Base-by-base conservation (phyloP, 139 green algal genomes). In the Microglena sp. region DNA sequence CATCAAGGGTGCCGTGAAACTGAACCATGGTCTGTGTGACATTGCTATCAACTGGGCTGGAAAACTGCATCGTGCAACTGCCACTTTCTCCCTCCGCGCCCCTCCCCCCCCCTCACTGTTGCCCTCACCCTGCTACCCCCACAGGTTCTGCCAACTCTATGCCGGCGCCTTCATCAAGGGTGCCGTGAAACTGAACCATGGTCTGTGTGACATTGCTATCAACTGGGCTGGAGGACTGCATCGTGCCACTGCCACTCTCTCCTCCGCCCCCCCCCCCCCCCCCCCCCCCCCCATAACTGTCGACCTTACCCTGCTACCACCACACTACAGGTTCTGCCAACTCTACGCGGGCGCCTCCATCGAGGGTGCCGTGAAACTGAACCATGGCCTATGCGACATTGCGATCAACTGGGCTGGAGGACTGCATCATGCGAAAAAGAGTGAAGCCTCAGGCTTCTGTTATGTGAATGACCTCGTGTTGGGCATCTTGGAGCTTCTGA, bases 381-480 rank as follows among this genome's bases (percentile, higher is more conserved):
- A 97, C 72, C 79, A 96, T 46, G 83, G 79, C 5, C 68, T 91
- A 45, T 80, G 64, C 45, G 90, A 98, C 72, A 92, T 94, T 4
- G 90, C 88, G 27, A 95, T 99, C 79, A 98, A 99, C 78, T 99
- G 94, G 94, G 75, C 86, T 2, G 94, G 94, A 0, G 94, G 94
- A 2, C 79, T 99, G 67, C 94, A 99, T 74, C 94, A 99, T 53
- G 94, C 89, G 35, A 98, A 98, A 73, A 98, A 97, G 79, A 72
- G 60, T 1, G 83, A 97, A 73, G 81, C 81, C 0, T 73, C 64
- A 61, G 92, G 93, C 15, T 99, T 99, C 60, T 99, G 93, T 71
- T 99, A 97, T 60, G 74, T 97, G 1, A 99, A 99, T 71, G 93
- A 99, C 75, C 80, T 97, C 32, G 93, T 99, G 62, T 78, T 99